phyloP scores from a whole-genome alignment of 495 filamentous ascomycete species.

The Cercophora samala region DNA sequence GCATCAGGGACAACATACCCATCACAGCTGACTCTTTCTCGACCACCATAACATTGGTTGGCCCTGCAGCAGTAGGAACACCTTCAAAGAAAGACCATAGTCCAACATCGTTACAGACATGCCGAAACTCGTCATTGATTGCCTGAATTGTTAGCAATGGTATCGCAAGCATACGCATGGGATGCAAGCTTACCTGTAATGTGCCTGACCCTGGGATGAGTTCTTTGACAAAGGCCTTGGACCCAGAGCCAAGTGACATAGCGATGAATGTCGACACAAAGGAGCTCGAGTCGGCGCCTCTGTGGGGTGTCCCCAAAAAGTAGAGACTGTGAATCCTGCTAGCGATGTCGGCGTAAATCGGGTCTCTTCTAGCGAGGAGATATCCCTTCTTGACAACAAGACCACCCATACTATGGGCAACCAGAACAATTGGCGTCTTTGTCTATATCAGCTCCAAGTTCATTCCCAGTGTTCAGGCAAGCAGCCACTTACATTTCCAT shows the following conservation, averaged over 20 bases:
- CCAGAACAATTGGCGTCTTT: slow-evolving; percentile 25
- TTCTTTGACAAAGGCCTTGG: slow-evolving; percentile 39
- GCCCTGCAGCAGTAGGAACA: slow-evolving; percentile 33
- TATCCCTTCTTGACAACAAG: slow-evolving; percentile 33
- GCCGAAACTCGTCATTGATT: slow-evolving; percentile 49
- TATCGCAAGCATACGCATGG: background rate
- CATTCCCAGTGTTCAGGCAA: background rate
- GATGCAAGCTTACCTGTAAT: background rate
- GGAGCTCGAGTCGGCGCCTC: slow-evolving; percentile 21
- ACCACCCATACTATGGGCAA: slow-evolving; percentile 36
- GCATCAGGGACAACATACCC: slow-evolving; percentile 11
- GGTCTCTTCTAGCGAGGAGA: slow-evolving; percentile 23
- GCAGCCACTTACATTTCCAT: background rate
- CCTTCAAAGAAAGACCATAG: slow-evolving; percentile 50
- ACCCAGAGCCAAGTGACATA: slow-evolving; percentile 7
- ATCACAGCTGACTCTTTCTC: slow-evolving; percentile 43
- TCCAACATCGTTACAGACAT: slow-evolving; percentile 30
- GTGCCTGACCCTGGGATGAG: slow-evolving; percentile 32
- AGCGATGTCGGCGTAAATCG: slow-evolving; percentile 18
- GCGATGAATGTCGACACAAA: slow-evolving; percentile 8
- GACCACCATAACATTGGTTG: slow-evolving; percentile 33
- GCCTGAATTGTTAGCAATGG: slow-evolving; percentile 15
- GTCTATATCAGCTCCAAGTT: background rate
- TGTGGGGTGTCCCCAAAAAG: slow-evolving; percentile 33
- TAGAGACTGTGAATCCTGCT: slow-evolving; percentile 20